A percentile compares a stretch with the other conserved stretches of the same genome.
phyloP scores from a whole-genome alignment of 2,329 filamentous ascomycete genomes.

The Pseudogymnoascus sp. region DNA sequence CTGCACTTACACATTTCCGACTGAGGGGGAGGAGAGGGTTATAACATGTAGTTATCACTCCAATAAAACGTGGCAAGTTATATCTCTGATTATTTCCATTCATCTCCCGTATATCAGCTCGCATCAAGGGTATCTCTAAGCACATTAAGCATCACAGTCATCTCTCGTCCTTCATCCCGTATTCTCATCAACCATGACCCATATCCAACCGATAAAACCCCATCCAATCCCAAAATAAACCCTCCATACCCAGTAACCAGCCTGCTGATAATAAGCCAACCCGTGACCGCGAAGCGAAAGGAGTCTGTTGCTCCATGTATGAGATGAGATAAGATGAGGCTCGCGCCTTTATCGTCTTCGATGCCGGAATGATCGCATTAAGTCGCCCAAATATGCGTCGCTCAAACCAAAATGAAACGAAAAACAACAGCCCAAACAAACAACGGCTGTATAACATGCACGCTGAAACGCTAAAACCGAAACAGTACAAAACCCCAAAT shows the following conservation, averaged over 20 bases:
- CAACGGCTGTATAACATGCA: neutral
- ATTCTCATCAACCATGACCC: neutral
- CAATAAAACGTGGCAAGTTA: neutral
- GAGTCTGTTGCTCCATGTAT: conserved; percentile 1
- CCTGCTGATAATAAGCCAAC: conserved; percentile 6
- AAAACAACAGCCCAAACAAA: neutral
- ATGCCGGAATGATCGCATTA: neutral
- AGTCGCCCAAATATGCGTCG: conserved; percentile 2
- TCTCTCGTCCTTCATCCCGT: neutral
- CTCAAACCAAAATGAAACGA: neutral
- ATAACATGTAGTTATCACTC: neutral
- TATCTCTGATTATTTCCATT: conserved; percentile 4
- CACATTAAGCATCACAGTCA: conserved; percentile 4
- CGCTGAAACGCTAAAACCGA: neutral
- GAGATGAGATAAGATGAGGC: conserved; percentile 4
- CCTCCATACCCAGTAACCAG: neutral
- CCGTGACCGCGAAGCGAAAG: neutral
- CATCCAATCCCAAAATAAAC: neutral
- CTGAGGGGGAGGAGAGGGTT: neutral
- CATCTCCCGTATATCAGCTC: neutral
- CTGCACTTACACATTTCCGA: neutral
- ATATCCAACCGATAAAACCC: neutral
- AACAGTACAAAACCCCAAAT: neutral
- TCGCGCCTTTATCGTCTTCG: conserved; percentile 10
- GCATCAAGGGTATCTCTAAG: conserved; percentile 5